phyloP scores from a whole-genome alignment of 768 basidiomycete species.

The Boletus tylopilopsis region DNA sequence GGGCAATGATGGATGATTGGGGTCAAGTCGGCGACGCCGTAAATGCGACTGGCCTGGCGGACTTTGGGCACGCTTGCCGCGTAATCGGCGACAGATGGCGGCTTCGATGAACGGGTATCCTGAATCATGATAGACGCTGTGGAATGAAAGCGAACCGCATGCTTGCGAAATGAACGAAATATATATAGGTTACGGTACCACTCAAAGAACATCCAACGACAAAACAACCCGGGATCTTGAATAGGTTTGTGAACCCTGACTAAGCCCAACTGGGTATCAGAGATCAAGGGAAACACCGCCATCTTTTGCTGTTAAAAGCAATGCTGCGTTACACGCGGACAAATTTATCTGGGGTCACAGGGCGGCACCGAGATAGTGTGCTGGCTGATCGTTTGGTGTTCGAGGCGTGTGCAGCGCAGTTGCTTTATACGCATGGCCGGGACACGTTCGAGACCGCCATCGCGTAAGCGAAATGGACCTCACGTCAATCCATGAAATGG shows the following conservation, averaged over 20 bases:
- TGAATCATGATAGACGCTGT: conserved; percentile 16
- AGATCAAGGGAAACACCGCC: conserved; percentile 17
- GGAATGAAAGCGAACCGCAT: neutral
- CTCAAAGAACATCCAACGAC: conserved; percentile 7
- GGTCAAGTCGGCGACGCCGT: conserved; percentile 25
- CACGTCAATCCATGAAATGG: too few relatives aligned
- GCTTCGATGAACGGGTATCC: conserved; percentile 10
- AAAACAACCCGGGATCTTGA: conserved; percentile 5
- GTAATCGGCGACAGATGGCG: conserved; percentile 18
- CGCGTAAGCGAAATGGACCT: conserved; percentile 21
- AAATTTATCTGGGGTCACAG: conserved; percentile 9
- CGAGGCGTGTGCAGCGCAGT: conserved; percentile 5
- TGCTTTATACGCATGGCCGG: neutral
- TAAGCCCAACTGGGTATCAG: conserved; percentile 1
- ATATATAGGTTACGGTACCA: conserved; percentile 12
- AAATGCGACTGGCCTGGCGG: conserved; percentile 13
- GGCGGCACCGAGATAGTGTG: conserved; percentile 26
- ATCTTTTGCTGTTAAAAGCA: conserved; percentile 6
- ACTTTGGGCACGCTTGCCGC: too few relatives aligned
- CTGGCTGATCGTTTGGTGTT: neutral
- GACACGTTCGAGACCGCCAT: conserved; percentile 12
- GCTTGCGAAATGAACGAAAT: conserved; percentile 12
- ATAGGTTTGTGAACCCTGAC: conserved; percentile 6
- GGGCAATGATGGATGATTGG: conserved; percentile 21
- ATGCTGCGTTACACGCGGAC: conserved; percentile 18